A percentile compares a stretch with the other conserved stretches of the same genome.
phyloP scores from a whole-genome alignment of 1,284 basidiomycete species.

The Boletellus sp. region DNA sequence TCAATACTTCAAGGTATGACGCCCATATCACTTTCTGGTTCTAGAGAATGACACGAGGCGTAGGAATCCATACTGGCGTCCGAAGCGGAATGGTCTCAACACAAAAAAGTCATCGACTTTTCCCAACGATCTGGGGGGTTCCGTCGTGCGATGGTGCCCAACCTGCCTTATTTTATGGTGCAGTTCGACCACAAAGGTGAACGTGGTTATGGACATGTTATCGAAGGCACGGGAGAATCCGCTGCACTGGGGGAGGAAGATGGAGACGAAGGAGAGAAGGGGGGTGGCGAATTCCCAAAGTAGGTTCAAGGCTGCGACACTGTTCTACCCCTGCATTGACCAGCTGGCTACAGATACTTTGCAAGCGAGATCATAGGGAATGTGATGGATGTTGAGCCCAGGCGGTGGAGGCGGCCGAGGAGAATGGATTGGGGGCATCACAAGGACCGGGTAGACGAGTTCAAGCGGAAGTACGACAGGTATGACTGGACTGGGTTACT shows the following conservation, averaged over 20 bases:
- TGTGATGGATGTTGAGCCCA: slow-evolving; percentile 84
- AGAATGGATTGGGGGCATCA: slow-evolving; percentile 70
- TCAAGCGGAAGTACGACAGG: slow-evolving; percentile 65
- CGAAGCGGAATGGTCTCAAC: slow-evolving; percentile 96
- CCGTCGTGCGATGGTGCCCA: slow-evolving; percentile 88
- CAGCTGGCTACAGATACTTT: slow-evolving; percentile 68
- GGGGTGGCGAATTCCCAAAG: slow-evolving; percentile 86
- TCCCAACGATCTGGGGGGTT: slow-evolving; percentile 85
- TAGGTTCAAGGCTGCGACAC: slow-evolving; percentile 36
- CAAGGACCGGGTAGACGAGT: slow-evolving; percentile 64
- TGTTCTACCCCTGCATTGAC: slow-evolving; percentile 2
- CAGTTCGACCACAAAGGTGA: slow-evolving; percentile 97
- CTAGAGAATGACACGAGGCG: slow-evolving; percentile 5
- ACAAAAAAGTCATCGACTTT: slow-evolving; percentile 96
- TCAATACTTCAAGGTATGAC: slow-evolving; percentile 83
- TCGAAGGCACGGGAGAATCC: slow-evolving; percentile 80
- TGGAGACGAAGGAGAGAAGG: slow-evolving; percentile 79
- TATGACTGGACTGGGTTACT: slow-evolving; percentile 82
- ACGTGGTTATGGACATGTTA: slow-evolving; percentile 95
- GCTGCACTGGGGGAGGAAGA: slow-evolving; percentile 63
- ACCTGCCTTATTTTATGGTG: slow-evolving; percentile 98
- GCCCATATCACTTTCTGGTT: slow-evolving; percentile 1
- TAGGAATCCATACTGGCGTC: slow-evolving; percentile 90
- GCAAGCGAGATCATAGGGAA: slow-evolving; percentile 95
- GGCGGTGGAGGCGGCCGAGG: slow-evolving; percentile 80